Evolutionary conservation across 108 stramenopile genomes (phyloP).

Genomic region (Pseudonitzschia multistriata): DNA sequence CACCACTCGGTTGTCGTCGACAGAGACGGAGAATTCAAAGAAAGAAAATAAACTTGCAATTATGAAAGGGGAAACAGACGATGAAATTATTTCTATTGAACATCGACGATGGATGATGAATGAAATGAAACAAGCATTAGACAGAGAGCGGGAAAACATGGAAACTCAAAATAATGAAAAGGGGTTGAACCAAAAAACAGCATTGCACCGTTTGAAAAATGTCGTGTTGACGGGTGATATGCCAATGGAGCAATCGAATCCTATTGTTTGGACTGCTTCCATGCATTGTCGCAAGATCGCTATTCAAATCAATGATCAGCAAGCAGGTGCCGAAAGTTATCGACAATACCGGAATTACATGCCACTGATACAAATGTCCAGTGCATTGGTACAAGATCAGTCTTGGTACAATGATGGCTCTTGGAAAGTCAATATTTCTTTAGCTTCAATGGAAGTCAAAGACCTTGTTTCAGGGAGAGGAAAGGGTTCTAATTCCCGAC

Average conservation of each 20-base stretch:
- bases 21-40: not conserved
- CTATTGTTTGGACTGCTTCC: conserved; percentile 33
- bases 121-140: conserved; percentile 40
- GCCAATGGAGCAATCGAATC: conserved; percentile 2
- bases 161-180: conserved; percentile 2
- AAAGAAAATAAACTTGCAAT: not conserved
- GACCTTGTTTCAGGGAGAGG: conserved; percentile 29
- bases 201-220: not conserved
- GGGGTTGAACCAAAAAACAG: conserved; percentile 3
- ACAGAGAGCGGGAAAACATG: conserved; percentile 26
- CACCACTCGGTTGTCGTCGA: not conserved
- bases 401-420: conserved; percentile 44
- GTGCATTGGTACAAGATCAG: conserved; percentile 38
- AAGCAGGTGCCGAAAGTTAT: not conserved
- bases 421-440: conserved; percentile 34
- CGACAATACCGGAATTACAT: conserved; percentile 1
- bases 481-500: not conserved
- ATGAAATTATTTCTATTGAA: conserved; percentile 31
- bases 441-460: conserved; percentile 40
- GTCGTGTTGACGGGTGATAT: not conserved
- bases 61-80: conserved; percentile 12
- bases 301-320: conserved; percentile 50
- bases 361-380: conserved; percentile 45
- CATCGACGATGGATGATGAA: conserved; percentile 42
- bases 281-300: conserved; percentile 43